Evolutionary conservation across 1,139 yeast genomes (phyloP).

Genomic region (Zygosaccharomyces sapae): DNA sequence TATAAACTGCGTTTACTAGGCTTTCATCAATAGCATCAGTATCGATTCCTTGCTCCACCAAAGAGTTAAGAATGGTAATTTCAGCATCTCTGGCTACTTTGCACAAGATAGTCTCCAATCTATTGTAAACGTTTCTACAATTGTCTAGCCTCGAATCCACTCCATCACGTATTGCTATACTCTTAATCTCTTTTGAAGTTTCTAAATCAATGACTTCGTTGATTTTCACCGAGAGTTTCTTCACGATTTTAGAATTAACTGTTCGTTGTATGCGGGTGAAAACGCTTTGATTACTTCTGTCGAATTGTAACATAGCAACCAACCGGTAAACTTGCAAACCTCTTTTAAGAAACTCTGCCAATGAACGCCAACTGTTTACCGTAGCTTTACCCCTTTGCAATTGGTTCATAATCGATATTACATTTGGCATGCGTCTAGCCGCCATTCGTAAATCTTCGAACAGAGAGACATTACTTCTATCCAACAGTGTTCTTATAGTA

Average conservation of each 20-base stretch:
- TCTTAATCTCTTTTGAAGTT: slow-evolving; percentile 34
- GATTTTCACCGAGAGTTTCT: slow-evolving; percentile 4
- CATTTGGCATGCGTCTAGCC: slow-evolving; percentile 34
- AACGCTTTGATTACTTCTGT: slow-evolving; percentile 4
- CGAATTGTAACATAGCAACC: slow-evolving; percentile 9
- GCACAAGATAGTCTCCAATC: slow-evolving; percentile 37
- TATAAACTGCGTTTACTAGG: slow-evolving; percentile 40
- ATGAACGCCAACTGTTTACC: slow-evolving; percentile 32
- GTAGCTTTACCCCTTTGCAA: slow-evolving; percentile 34
- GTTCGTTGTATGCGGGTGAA: slow-evolving; percentile 9
- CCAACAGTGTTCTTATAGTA: slow-evolving; percentile 29
- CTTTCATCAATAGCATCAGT: slow-evolving; percentile 12
- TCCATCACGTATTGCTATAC: slow-evolving; percentile 35
- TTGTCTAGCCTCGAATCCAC: slow-evolving; percentile 38
- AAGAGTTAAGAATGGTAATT: slow-evolving; percentile 2
- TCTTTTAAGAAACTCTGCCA: slow-evolving; percentile 15
- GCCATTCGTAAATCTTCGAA: slow-evolving; percentile 18
- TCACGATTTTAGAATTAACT: slow-evolving; percentile 11
- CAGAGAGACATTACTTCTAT: slow-evolving; percentile 19
- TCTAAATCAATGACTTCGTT: slow-evolving; percentile 37
- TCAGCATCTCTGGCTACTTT: slow-evolving; percentile 27
- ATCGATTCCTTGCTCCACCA: slow-evolving; percentile 13
- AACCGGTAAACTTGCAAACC: slow-evolving; percentile 11
- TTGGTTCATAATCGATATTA: slow-evolving; percentile 26
- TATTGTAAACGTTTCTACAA: slow-evolving; percentile 35